Conservation (phyloP, 1,284 basidiomycete species). For the Fomitopsis pinicola region DNA sequence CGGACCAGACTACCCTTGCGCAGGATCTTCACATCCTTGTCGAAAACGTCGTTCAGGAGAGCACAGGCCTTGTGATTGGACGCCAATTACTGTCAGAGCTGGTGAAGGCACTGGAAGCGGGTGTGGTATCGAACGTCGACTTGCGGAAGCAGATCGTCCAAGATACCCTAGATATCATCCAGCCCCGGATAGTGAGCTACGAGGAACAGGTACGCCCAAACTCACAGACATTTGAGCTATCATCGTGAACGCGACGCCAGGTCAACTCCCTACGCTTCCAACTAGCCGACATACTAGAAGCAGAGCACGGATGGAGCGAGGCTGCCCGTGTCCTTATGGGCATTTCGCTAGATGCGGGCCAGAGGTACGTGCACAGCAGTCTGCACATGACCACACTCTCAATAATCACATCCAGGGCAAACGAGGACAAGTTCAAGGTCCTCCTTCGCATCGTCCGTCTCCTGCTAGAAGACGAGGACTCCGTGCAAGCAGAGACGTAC, state of each 20-base stretch:
- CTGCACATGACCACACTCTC: not conserved
- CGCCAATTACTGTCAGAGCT: conserved; percentile 83
- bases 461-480: conserved; percentile 93
- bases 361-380: conserved; percentile 50
- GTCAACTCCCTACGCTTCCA: conserved; percentile 82
- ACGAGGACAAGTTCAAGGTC: conserved; percentile 84
- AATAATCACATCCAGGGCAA: conserved; percentile 42
- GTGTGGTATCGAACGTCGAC: conserved; percentile 49
- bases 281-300: conserved; percentile 84
- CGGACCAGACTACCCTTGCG: conserved; percentile 40
- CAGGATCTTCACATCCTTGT: conserved; percentile 64
- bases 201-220: conserved; percentile 84
- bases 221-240: conserved; percentile 1
- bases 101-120: conserved; percentile 59
- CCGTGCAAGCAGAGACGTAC: conserved; percentile 91
- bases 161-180: conserved; percentile 66
- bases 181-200: conserved; percentile 80
- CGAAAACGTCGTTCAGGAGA: conserved; percentile 73
- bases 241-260: conserved; percentile 36
- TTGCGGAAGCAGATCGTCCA: conserved; percentile 67
- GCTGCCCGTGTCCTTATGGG: conserved; percentile 90
- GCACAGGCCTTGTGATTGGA: conserved; percentile 77
- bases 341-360: conserved; percentile 89
- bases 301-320: conserved; percentile 89
- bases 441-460: conserved; percentile 95